phyloP scores from a whole-genome alignment of 805 yeast species.

The Komagataella ulmi region DNA sequence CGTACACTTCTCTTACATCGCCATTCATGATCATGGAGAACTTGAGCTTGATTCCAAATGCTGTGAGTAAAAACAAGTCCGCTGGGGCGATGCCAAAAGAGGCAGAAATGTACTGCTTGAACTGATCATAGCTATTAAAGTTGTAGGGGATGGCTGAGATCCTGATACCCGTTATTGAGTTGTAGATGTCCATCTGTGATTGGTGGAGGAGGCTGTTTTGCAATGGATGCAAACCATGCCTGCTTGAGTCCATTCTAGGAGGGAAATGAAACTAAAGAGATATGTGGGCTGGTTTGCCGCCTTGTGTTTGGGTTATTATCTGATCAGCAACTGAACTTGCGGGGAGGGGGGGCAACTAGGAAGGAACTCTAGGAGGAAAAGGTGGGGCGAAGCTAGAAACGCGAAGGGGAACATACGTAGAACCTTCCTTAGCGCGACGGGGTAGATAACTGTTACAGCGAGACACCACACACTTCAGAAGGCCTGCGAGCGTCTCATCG shows the following conservation, averaged over 20 bases:
- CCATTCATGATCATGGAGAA: conserved; percentile 30
- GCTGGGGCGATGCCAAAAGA: conserved; percentile 26
- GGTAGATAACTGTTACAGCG: neutral
- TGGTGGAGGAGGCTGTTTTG: neutral
- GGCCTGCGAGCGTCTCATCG: neutral
- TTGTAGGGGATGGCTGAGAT: conserved; percentile 21
- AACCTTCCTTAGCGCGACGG: neutral
- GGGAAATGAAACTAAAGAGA: neutral
- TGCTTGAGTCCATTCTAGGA: neutral
- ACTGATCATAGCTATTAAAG: conserved; percentile 26
- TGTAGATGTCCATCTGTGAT: conserved; percentile 13
- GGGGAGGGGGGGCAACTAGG: neutral
- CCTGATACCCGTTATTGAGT: conserved; percentile 31
- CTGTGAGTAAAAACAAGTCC: conserved; percentile 39
- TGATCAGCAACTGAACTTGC: neutral
- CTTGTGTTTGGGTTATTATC: neutral
- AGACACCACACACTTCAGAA: too few species aligned
- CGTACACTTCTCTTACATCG: conserved; percentile 42
- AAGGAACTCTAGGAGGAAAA: neutral
- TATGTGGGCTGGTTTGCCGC: neutral
- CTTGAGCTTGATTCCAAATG: conserved; percentile 52
- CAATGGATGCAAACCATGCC: neutral
- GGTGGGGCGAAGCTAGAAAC: neutral
- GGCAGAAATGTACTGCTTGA: conserved; percentile 25
- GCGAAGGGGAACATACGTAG: neutral